A percentile compares a stretch with the other conserved stretches of the same genome.
These are phyloP conservation scores for Aspergillus carlsbadensis DNA, from an alignment of 495 filamentous ascomycete genomes.

Conservation along the genomic window DNA sequence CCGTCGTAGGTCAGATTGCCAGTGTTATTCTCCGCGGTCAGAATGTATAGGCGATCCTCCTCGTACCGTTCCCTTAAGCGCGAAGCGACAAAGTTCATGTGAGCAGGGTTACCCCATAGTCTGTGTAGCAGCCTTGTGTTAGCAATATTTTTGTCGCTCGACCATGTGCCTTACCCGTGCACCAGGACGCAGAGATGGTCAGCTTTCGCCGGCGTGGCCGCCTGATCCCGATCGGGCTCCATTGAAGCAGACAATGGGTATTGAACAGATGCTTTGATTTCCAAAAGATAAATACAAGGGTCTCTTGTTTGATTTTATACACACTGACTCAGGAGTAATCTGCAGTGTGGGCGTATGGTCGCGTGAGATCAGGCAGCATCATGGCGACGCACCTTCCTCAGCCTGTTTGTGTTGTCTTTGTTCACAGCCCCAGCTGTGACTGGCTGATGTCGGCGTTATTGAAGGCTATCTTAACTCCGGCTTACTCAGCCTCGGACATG, in stretches of 20 bases:
- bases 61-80: slow-evolving; percentile 64
- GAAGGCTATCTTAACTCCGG: too few species aligned
- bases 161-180: slow-evolving; percentile 68
- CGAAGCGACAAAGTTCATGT: slow-evolving; percentile 70
- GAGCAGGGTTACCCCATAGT: slow-evolving; percentile 88
- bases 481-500: too few species aligned
- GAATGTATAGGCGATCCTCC: slow-evolving; percentile 65
- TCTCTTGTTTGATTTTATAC: neutral
- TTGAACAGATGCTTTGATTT: neutral
- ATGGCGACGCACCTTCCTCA: neutral
- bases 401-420: too few species aligned
- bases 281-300: neutral
- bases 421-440: too few species aligned
- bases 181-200: slow-evolving; percentile 92
- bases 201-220: slow-evolving; percentile 28
- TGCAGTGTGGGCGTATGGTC: neutral
- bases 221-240: slow-evolving; percentile 14
- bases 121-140: slow-evolving; percentile 33
- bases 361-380: slow-evolving; percentile 1
- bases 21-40: slow-evolving; percentile 74
- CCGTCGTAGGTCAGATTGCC: slow-evolving; percentile 92
- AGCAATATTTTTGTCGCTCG: neutral
- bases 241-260: slow-evolving; percentile 4
- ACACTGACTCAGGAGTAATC: neutral
- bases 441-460: too few species aligned